Base-by-base conservation (phyloP, 257 asterid genomes). In the Pogostemon cablin region DNA sequence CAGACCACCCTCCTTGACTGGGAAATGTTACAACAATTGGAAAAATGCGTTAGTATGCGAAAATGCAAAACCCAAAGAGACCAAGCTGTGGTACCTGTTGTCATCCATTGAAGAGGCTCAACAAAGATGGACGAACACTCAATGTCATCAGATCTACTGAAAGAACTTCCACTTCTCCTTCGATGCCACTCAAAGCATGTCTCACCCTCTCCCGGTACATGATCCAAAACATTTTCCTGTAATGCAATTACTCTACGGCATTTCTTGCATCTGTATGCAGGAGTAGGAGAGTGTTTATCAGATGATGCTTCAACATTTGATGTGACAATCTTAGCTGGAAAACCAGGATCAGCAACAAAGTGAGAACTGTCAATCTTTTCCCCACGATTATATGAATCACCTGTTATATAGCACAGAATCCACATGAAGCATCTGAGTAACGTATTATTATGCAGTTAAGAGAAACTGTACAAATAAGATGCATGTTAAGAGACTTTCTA, bases 81-180 rank as follows among this genome's bases (percentile, higher is more conserved):
- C 20, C 17, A 35, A 17, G 68, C 11, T 5, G 43, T n/a, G 2
- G 46, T 81, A 93, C 99, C 97, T 81, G 87, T 75, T 72, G 81
- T 84, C 99, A 93, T 93, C 99, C 98, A 93, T 66, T 88, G 88
- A 15, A 93, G 95, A 73, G 99, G 99, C 91, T 93, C 99, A 54
- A 93, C 85, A 76, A 95, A 95, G 80, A 95, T 62, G 38, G 98
- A 95, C 4, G 98, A 87, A 77, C 99, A 91, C 68, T 86, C 96
- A 25, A 73, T 72, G 0, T 83, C 92, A 7, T 72, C 86, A 11
- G 87, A 78, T 73, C 77, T 85, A 80, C 67, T 80, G 72, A 84
- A 87, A 52, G 77, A 86, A 68, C 79, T 84, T 57, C 96, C 89
- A 61, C 98, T 86, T 75, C 85, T 90, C 89, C 99, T 87, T 83